These are phyloP conservation scores for Vitis hybrid DNA, from an alignment of 177 flowering plant species.

Conservation along the genomic window DNA sequence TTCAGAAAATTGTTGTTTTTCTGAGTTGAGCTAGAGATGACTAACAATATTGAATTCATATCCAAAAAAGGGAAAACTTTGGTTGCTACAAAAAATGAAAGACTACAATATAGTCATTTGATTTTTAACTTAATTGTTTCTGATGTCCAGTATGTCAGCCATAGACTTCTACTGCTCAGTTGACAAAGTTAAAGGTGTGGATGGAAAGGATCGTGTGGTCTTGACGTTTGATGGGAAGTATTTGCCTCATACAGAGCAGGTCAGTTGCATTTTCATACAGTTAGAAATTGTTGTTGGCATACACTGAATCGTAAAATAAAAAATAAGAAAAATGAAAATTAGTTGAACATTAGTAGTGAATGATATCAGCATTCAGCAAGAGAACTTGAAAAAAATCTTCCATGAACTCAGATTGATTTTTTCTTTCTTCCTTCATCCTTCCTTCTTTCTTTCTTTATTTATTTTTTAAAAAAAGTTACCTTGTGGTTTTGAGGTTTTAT, in stretches of 20 bases:
- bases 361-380: too few relatives aligned
- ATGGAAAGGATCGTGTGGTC: slow-evolving; percentile 93
- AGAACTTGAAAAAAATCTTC: neutral
- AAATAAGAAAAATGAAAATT: too few relatives aligned
- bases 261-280: slow-evolving; percentile 27
- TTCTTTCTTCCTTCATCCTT: neutral
- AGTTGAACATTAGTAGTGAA: too few relatives aligned
- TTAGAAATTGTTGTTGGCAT: too few relatives aligned
- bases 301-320: too few relatives aligned
- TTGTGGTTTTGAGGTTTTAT: too few relatives aligned
- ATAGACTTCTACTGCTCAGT: slow-evolving; percentile 99
- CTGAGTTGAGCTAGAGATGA: too few relatives aligned
- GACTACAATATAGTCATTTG: neutral
- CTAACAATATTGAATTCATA: too few relatives aligned
- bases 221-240: slow-evolving; percentile 92
- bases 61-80: neutral
- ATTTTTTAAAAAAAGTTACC: too few relatives aligned
- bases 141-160: slow-evolving; percentile 81
- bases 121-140: neutral
- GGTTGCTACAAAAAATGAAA: neutral
- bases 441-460: neutral
- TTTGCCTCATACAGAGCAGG: slow-evolving; percentile 85
- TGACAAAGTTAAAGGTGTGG: slow-evolving; percentile 81
- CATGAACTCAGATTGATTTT: neutral
- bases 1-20: too few relatives aligned